These are phyloP conservation scores for Paramarasmius palmivorus DNA, from an alignment of 1,284 basidiomycete genomes.

Conservation along the genomic window DNA sequence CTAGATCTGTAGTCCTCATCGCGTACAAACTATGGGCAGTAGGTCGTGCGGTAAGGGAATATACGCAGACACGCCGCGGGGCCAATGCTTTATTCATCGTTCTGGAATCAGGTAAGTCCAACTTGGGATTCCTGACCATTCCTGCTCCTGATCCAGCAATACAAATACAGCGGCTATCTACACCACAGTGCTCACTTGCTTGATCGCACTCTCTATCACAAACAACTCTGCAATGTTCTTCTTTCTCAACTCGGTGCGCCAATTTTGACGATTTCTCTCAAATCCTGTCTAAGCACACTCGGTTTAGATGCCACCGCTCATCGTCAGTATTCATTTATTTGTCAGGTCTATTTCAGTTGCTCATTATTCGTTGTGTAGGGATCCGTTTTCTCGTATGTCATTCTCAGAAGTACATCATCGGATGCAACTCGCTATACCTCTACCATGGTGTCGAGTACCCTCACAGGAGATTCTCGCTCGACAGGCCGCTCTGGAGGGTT, in stretches of 20 bases:
- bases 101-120: slow-evolving; percentile 18
- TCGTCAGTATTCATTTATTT: slow-evolving; percentile 4
- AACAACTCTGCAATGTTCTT: slow-evolving; percentile 14
- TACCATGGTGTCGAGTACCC: no score
- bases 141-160: not conserved
- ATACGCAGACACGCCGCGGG: not conserved
- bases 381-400: slow-evolving; percentile 19
- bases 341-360: not conserved
- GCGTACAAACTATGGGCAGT: slow-evolving; percentile 12
- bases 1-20: slow-evolving; percentile 11
- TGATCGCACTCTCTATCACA: slow-evolving; percentile 13
- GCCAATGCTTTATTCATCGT: slow-evolving; percentile 11
- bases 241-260: slow-evolving; percentile 16
- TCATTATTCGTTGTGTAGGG: slow-evolving; percentile 4
- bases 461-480: no score
- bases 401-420: slow-evolving; percentile 13
- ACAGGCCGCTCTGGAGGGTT: no score
- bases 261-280: not conserved
- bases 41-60: slow-evolving; percentile 1
- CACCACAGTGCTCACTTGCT: slow-evolving; percentile 13
- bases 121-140: not conserved
- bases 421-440: no score
- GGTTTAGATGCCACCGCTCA: slow-evolving; percentile 10
- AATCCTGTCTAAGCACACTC: not conserved
- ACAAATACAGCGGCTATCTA: slow-evolving; percentile 17